Base-by-base conservation (phyloP, 768 basidiomycete genomes). In the Vararia minispora region DNA sequence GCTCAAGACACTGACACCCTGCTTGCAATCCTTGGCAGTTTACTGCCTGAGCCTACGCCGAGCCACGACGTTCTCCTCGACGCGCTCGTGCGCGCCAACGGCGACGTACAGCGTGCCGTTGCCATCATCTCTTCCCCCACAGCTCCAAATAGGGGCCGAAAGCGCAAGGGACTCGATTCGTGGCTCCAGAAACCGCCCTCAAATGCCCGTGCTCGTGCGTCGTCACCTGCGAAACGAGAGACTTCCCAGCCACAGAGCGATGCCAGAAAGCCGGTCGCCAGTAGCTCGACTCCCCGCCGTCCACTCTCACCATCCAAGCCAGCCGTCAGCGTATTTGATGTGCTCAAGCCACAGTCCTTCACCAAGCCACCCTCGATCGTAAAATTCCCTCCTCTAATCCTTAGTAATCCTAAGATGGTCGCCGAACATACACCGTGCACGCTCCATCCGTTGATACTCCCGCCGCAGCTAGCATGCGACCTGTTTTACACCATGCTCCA, bases 351-450 rank as follows among this genome's bases (percentile, higher is more conserved):
- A n/a, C 44, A 46, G 20, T 40, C 28, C 24, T 34, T 25, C 26
- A 28, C 16, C 17, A 29, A 39, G 18, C 13, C 42, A 22, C 13
- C n/a, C 37, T 39, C 30, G 28, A 11, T 32, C 56, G 57, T 25
- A 65, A 69, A 35, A 56, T 74, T 18, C 61, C 69, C 55, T n/a
- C 84, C 84, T 5, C 56, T 88, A 21, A 69, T 63, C 3, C 70
- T 89, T 3, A 61, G 69, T 5, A 79, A 64, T 32, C 74, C 85
- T 13, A 57, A 64, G 13, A 62, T 84, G 58, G 73, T 89, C 2
- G 66, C 77, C 20, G 52, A 73, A 46, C 71, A 88, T 52, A 80
- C 74, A 0, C 80, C 87, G 0, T 86, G 82, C 43, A 87, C 86
- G 1, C 52, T 86, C 29, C 84, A 88, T 54, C 57, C 62, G 13